phyloP scores from a whole-genome alignment of 116 monocot genomes.

The Cymodocea nodosa region DNA sequence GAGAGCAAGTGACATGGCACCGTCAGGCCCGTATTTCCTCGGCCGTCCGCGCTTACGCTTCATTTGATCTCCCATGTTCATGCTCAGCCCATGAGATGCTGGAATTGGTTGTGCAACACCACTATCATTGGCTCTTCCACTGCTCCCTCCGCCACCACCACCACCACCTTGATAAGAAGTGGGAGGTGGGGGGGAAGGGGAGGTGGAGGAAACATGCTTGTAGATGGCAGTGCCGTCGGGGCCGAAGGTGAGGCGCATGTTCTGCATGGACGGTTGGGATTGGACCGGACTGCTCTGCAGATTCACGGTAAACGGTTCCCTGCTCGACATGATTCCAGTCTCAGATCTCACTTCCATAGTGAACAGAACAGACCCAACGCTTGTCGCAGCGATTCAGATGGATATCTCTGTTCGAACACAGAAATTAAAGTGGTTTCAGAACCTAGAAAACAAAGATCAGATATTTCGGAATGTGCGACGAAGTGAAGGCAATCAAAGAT shows the following conservation, averaged over 20 bases:
- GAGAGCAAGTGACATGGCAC: conserved; percentile 39
- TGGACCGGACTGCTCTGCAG: conserved; percentile 41
- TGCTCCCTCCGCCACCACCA: conserved; percentile 8
- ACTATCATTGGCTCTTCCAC: conserved; percentile 8
- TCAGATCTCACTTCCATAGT: conserved; percentile 71
- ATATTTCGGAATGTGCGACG: too few species aligned
- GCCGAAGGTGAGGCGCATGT: conserved; percentile 57
- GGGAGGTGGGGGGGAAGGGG: conserved; percentile 4
- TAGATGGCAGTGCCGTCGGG: conserved; percentile 74
- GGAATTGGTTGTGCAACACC: conserved; percentile 4
- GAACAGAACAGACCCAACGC: neutral
- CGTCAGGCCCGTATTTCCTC: conserved; percentile 70
- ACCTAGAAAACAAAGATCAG: too few species aligned
- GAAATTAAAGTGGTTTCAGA: too few species aligned
- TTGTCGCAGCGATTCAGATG: neutral
- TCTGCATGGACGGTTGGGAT: conserved; percentile 32
- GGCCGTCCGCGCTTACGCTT: conserved; percentile 80
- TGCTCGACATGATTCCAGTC: conserved; percentile 31
- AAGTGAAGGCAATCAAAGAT: too few species aligned
- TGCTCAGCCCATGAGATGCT: conserved; percentile 14
- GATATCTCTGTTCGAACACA: neutral
- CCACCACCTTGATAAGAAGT: conserved; percentile 15
- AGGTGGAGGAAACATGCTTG: conserved; percentile 35
- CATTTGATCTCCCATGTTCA: conserved; percentile 29
- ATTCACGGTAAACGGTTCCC: conserved; percentile 46